A percentile compares a stretch with the other conserved stretches of the same genome.
phyloP scores from a whole-genome alignment of 768 basidiomycete species.

The Polyporus arcularius region DNA sequence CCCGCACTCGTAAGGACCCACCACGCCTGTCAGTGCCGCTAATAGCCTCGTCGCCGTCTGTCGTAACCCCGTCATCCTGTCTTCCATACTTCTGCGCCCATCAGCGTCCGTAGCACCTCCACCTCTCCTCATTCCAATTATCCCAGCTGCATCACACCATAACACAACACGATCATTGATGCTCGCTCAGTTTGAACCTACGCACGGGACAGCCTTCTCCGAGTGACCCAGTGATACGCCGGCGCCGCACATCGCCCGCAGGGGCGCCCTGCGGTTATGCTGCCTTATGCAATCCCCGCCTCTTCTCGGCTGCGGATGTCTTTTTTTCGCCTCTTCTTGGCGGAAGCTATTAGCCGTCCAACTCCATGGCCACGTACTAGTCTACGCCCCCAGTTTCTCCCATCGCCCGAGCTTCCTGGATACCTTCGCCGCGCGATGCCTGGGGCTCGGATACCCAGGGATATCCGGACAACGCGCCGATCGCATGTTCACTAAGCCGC shows the following conservation, averaged over 20 bases:
- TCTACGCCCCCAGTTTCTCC: too few species aligned
- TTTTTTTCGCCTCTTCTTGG: background rate
- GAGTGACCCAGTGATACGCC: background rate
- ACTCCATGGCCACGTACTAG: background rate
- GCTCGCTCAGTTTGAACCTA: background rate
- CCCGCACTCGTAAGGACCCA: too few species aligned
- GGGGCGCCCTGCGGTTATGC: background rate
- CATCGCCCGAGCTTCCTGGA: background rate
- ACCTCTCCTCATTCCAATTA: background rate
- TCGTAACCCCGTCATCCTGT: too few species aligned
- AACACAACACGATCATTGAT: constrained; percentile 1
- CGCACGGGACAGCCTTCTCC: background rate
- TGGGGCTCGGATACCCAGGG: background rate
- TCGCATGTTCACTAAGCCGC: background rate
- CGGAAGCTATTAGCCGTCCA: background rate
- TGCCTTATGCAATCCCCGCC: background rate
- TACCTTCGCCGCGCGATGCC: background rate
- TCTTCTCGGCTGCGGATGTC: background rate
- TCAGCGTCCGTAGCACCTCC: background rate
- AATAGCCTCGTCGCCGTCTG: too few species aligned
- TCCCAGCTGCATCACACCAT: background rate
- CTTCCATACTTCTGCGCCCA: background rate
- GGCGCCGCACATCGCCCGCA: constrained; percentile 1
- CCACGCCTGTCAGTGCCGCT: too few species aligned
- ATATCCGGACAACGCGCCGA: background rate